Percentiles rank a stretch among this genome's conserved stretches.
phyloP scores from a whole-genome alignment of 148 eudicot genomes.

The Limonium bicolor region DNA sequence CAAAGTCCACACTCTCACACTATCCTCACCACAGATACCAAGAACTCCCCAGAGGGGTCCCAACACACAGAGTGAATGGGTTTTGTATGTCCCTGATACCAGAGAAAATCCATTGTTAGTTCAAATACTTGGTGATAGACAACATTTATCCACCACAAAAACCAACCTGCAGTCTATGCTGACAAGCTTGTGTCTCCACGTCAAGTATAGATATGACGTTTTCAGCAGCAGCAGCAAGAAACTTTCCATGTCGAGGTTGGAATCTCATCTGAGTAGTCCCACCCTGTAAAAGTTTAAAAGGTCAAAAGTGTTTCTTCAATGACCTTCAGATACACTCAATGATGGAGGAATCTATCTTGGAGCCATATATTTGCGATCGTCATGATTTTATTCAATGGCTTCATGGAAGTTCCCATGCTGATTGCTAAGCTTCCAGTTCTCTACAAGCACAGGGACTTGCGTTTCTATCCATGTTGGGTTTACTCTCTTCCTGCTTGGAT shows the following conservation, averaged over 20 bases:
- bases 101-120: slow-evolving; percentile 8
- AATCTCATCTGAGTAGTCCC: slow-evolving; percentile 60
- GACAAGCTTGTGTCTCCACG: slow-evolving; percentile 60
- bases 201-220: slow-evolving; percentile 71
- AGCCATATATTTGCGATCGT: slow-evolving; percentile 72
- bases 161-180: slow-evolving; percentile 56
- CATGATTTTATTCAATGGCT: slow-evolving; percentile 88
- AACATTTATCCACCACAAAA: too few species aligned
- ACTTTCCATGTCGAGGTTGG: slow-evolving; percentile 79
- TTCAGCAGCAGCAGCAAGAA: slow-evolving; percentile 74
- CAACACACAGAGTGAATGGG: slow-evolving; percentile 69
- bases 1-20: slow-evolving; percentile 81
- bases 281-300: slow-evolving; percentile 50
- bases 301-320: too few species aligned
- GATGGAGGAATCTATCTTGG: slow-evolving; percentile 84
- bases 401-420: slow-evolving; percentile 87
- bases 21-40: slow-evolving; percentile 89
- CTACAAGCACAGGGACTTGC: slow-evolving; percentile 87
- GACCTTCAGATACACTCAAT: slow-evolving; percentile 45
- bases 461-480: slow-evolving; percentile 90
- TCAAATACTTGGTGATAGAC: too few species aligned
- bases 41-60: slow-evolving; percentile 76
- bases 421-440: slow-evolving; percentile 87
- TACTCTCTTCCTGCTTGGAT: slow-evolving; percentile 86
- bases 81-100: slow-evolving; percentile 62